Evolutionary conservation across 352 stramenopile species (phyloP).

Genomic region (Phytophthora colocasiae): DNA sequence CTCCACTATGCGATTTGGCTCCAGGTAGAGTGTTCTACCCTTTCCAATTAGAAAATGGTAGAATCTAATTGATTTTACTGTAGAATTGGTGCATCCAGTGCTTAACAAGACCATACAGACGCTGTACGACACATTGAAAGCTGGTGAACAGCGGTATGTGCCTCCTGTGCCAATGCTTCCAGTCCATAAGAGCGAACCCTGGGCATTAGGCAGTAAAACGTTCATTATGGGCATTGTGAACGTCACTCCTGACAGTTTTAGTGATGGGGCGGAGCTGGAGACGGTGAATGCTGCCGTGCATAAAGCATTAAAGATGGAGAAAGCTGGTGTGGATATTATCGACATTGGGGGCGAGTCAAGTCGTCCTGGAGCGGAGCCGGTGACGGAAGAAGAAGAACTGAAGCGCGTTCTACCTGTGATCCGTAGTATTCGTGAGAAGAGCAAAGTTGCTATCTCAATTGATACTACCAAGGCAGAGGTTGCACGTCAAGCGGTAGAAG

Average conservation of each 20-base stretch:
- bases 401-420: constrained; percentile 95
- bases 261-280: constrained; percentile 59
- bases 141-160: constrained; percentile 34
- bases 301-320: constrained; percentile 90
- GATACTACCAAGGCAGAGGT: constrained; percentile 96
- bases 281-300: constrained; percentile 71
- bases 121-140: constrained; percentile 63
- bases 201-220: constrained; percentile 67
- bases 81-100: constrained; percentile 80
- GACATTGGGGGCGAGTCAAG: constrained; percentile 99
- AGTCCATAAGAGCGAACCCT: constrained; percentile 49
- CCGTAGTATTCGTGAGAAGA: constrained; percentile 78
- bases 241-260: constrained; percentile 99
- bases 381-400: constrained; percentile 93
- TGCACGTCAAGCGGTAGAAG: constrained; percentile 88
- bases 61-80: neutral
- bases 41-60: neutral
- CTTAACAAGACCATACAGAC: constrained; percentile 76
- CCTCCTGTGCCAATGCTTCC: constrained; percentile 63
- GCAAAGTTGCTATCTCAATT: constrained; percentile 93
- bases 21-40: constrained; percentile 32
- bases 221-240: constrained; percentile 99
- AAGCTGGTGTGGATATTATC: constrained; percentile 93
- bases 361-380: constrained; percentile 92
- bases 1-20: constrained; percentile 94